These are phyloP conservation scores for Apiotrichum mycotoxinovorans DNA, from an alignment of 1,284 basidiomycete species.

Conservation along the genomic window DNA sequence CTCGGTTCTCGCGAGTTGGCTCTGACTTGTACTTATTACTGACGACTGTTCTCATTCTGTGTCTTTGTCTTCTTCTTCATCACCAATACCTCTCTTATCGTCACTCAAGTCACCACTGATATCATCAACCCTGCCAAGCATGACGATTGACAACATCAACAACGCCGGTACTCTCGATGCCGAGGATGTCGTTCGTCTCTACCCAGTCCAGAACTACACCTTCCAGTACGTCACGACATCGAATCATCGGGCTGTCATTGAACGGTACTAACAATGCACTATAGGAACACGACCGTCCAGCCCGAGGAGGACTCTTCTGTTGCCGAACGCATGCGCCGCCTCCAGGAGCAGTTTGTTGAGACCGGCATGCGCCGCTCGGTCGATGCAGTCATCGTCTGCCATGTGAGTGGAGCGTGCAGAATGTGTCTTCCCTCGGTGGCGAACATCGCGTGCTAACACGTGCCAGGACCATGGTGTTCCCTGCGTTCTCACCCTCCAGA, in stretches of 20 bases:
- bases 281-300: constrained; percentile 57
- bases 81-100: neutral
- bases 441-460: neutral
- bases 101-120: neutral
- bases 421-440: neutral
- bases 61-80: neutral
- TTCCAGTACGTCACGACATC: constrained; percentile 10
- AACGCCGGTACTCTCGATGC: neutral
- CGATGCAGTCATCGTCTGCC: constrained; percentile 93
- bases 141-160: neutral
- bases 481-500: constrained; percentile 95
- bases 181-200: constrained; percentile 7
- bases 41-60: neutral
- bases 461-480: constrained; percentile 76
- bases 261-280: neutral
- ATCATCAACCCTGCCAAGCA: neutral
- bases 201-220: constrained; percentile 18
- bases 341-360: constrained; percentile 95
- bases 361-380: constrained; percentile 91
- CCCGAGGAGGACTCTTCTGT: constrained; percentile 96
- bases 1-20: neutral
- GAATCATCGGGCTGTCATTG: neutral
- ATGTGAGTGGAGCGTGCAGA: constrained; percentile 52
- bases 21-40: too few species aligned
- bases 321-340: constrained; percentile 75